Evolutionary conservation across 2,329 filamentous ascomycete genomes (phyloP).

Genomic region (Thielaviopsis ethacetica): DNA sequence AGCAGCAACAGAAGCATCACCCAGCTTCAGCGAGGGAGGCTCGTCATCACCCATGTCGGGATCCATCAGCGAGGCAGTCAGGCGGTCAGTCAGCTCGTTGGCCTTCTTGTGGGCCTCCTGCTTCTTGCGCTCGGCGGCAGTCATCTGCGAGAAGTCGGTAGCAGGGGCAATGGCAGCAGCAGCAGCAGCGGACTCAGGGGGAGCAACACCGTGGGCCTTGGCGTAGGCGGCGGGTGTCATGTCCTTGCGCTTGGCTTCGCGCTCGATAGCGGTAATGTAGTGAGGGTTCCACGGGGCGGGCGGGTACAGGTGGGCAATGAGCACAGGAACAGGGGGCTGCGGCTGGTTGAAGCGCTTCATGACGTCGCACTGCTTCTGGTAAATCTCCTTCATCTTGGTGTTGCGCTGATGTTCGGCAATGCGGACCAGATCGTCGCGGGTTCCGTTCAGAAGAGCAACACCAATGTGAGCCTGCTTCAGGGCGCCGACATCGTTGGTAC

Average conservation of each 20-base stretch:
- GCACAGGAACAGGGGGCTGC: slow-evolving; percentile 71
- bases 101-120: slow-evolving; percentile 56
- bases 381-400: slow-evolving; percentile 96
- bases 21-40: slow-evolving; percentile 89
- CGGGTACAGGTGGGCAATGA: slow-evolving; percentile 89
- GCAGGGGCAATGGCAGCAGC: slow-evolving; percentile 48
- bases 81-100: slow-evolving; percentile 66
- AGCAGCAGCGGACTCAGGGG: slow-evolving; percentile 48
- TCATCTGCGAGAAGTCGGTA: slow-evolving; percentile 18
- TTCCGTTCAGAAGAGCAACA: slow-evolving; percentile 89
- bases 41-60: slow-evolving; percentile 75
- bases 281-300: slow-evolving; percentile 85
- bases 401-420: slow-evolving; percentile 89
- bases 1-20: slow-evolving; percentile 90
- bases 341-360: slow-evolving; percentile 96
- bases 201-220: slow-evolving; percentile 33
- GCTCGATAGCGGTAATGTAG: slow-evolving; percentile 78
- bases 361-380: slow-evolving; percentile 83
- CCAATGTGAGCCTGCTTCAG: slow-evolving; percentile 97
- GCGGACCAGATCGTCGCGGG: slow-evolving; percentile 72
- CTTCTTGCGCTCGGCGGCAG: slow-evolving; percentile 40
- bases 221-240: slow-evolving; percentile 43
- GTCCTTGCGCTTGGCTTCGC: slow-evolving; percentile 67
- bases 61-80: slow-evolving; percentile 80
- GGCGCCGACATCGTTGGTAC: slow-evolving; percentile 94